A percentile compares a stretch with the other conserved stretches of the same genome.
phyloP scores from a whole-genome alignment of 257 asterid species.

The Solanum pimpinellifolium region DNA sequence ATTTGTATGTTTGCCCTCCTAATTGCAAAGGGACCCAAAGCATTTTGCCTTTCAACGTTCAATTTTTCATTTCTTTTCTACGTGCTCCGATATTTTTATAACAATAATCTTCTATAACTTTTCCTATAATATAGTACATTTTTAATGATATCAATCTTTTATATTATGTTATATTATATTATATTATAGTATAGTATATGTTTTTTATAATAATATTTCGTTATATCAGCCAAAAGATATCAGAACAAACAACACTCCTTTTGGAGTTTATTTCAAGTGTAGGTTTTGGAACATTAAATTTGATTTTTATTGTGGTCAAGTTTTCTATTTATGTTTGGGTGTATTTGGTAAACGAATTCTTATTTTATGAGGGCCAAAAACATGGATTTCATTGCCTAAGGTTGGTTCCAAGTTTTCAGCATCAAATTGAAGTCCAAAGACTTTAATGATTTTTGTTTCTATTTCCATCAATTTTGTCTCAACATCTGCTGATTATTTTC shows the following conservation, averaged over 20 bases:
- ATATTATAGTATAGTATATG: not conserved
- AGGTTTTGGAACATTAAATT: not conserved
- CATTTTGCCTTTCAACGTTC: not conserved
- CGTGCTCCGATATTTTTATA: not conserved
- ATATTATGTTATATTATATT: not conserved
- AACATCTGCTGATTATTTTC: not conserved
- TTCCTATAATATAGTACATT: not conserved
- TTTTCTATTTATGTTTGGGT: not conserved
- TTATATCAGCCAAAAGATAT: not conserved
- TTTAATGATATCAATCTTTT: not conserved
- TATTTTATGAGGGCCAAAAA: not conserved
- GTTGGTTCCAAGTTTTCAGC: not conserved
- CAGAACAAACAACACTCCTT: not conserved
- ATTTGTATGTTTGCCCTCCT: not conserved
- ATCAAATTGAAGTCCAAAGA: not conserved
- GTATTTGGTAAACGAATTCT: not conserved
- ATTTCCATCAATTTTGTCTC: not conserved
- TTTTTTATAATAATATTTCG: not conserved
- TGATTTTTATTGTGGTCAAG: not conserved
- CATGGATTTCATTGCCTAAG: not conserved
- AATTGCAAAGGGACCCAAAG: not conserved
- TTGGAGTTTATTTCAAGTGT: not conserved
- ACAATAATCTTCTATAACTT: not conserved
- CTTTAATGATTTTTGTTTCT: not conserved
- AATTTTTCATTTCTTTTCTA: not conserved